Evolutionary conservation across 371 early-diverging fungal genomes (phyloP).

Genomic region (Saksenaea oblongispora): DNA sequence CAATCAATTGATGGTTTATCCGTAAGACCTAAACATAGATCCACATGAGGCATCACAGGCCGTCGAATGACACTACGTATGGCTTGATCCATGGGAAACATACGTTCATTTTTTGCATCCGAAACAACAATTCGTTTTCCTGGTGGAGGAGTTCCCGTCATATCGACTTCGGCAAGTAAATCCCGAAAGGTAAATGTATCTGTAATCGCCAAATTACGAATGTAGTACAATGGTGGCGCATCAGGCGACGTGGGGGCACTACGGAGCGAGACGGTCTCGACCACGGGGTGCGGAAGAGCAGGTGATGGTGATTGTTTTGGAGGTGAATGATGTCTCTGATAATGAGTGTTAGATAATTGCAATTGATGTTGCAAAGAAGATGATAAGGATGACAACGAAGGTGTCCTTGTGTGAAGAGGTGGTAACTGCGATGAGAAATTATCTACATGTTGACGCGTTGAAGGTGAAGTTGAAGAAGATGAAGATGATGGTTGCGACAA

Average conservation of each 20-base stretch:
- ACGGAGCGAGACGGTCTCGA: constrained; percentile 32
- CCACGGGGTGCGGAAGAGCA: constrained; percentile 3
- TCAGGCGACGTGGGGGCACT: constrained; percentile 10
- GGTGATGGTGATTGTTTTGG: constrained; percentile 11
- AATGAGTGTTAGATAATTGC: constrained; percentile 5
- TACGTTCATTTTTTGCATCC: constrained; percentile 15
- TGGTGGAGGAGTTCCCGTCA: constrained; percentile 32
- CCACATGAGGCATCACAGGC: constrained; percentile 25
- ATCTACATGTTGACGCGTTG: constrained; percentile 7
- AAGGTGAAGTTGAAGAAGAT: not conserved
- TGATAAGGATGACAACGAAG: not conserved
- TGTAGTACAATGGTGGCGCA: constrained; percentile 21
- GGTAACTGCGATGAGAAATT: constrained; percentile 29
- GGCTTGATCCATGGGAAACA: constrained; percentile 33
- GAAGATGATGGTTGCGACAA: not conserved
- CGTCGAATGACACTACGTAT: constrained; percentile 29
- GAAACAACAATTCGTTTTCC: constrained; percentile 37
- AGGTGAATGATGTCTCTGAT: constrained; percentile 12
- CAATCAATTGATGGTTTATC: constrained; percentile 33
- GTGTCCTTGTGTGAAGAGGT: constrained; percentile 20
- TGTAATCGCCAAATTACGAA: constrained; percentile 38
- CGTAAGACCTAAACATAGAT: constrained; percentile 26
- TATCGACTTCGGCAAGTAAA: constrained; percentile 30
- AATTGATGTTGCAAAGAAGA: constrained; percentile 4
- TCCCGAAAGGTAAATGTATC: constrained; percentile 36